Base-by-base conservation (phyloP, 495 filamentous ascomycete genomes). In the Sphaerosporella brunnea region DNA sequence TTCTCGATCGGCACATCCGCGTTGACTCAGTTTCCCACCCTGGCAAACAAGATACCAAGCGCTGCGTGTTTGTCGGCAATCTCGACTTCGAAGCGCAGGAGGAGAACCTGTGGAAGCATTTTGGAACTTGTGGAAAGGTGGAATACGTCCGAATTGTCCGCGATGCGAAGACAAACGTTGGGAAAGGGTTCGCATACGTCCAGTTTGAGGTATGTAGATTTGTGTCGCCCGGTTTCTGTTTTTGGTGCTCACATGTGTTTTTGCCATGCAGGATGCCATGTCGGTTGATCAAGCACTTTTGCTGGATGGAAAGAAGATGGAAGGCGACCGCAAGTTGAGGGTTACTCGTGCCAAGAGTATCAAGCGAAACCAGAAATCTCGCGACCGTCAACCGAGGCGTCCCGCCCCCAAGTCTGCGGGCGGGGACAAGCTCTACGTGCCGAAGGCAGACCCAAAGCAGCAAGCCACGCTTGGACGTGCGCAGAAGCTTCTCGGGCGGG, bases 161-260 rank as follows among this genome's bases (percentile, higher is more conserved):
- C 47, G 92, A 99, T 55, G 66, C 79, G 36, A 77, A 77, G 40
- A 96, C 92, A 18, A 74, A 92, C 26, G 84, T 99, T 38, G 86
- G 90, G 38, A 96, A 99, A 63, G 92, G 92, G 11, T 84, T 99
- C 62, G 92, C 92, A 18, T 99, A 99, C 56, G 86, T 99, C 26
- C 92, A 99, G 56, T 99, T 96, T 63, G 68, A 74, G 59, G 76
- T 77, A 51, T 60, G 64, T n/a, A n/a, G n/a, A n/a, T n/a, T n/a
- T n/a, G n/a, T n/a, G n/a, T n/a, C n/a, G n/a, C n/a, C n/a, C n/a
- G n/a, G n/a, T n/a, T n/a, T n/a, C n/a, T n/a, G n/a, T n/a, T n/a
- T n/a, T n/a, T n/a, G n/a, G n/a, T n/a, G n/a, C n/a, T n/a, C n/a
- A n/a, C n/a, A n/a, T n/a, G n/a, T n/a, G n/a, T n/a, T 23, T 3